Percentiles rank a stretch among this genome's conserved stretches.
phyloP scores from a whole-genome alignment of 306 rosid genomes.

The Vigna nakashimae region DNA sequence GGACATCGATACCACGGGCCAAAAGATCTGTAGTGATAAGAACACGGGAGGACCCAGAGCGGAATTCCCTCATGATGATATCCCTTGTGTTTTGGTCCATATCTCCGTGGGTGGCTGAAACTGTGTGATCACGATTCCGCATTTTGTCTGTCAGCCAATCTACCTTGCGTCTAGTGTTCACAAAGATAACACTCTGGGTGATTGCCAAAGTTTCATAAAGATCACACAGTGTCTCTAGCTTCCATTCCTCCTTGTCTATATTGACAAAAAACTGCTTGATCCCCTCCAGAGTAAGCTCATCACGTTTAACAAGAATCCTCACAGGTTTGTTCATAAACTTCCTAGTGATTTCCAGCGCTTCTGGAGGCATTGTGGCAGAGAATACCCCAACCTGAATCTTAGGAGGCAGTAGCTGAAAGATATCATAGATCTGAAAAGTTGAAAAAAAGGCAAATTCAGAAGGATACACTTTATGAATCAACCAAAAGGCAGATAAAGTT shows the following conservation, averaged over 20 bases:
- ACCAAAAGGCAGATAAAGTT: conserved; percentile 9
- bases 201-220: conserved; percentile 31
- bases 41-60: conserved; percentile 80
- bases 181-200: conserved; percentile 34
- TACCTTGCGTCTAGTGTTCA: conserved; percentile 30
- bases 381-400: conserved; percentile 82
- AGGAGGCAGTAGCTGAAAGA: conserved; percentile 80
- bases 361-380: conserved; percentile 36
- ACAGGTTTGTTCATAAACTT: conserved; percentile 33
- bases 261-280: conserved; percentile 30
- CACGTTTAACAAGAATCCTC: conserved; percentile 30
- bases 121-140: conserved; percentile 32
- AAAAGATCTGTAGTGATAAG: conserved; percentile 42
- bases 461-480: neutral
- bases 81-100: conserved; percentile 85
- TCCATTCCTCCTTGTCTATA: conserved; percentile 17
- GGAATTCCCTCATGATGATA: conserved; percentile 81
- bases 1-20: conserved; percentile 28
- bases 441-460: conserved; percentile 19
- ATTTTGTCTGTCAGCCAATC: conserved; percentile 34
- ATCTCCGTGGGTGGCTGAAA: conserved; percentile 58
- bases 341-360: conserved; percentile 26
- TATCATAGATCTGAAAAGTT: conserved; percentile 71
- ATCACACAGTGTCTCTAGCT: conserved; percentile 19
- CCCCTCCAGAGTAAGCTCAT: conserved; percentile 33